Conservation (phyloP, 768 basidiomycete genomes). For the Rhizopogon vinicolor region DNA sequence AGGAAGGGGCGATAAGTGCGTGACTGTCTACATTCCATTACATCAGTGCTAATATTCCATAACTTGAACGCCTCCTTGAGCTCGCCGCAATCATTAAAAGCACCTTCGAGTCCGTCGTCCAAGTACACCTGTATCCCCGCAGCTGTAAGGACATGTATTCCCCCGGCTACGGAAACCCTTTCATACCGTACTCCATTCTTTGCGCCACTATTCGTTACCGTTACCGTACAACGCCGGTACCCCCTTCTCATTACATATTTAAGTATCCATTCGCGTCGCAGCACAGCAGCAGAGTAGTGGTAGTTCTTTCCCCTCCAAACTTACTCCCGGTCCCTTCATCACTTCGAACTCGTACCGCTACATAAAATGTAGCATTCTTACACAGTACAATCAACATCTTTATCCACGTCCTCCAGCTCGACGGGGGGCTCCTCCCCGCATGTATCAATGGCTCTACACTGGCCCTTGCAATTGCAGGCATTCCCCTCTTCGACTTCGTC, state of each 20-base stretch:
- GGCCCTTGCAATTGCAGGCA: conserved; percentile 85
- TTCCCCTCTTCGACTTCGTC: conserved; percentile 87
- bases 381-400: conserved; percentile 95
- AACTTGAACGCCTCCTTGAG: conserved; percentile 75
- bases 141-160: no score
- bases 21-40: neutral
- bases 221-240: no score
- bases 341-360: no score
- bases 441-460: conserved; percentile 79
- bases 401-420: conserved; percentile 89
- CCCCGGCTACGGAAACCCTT: no score
- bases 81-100: conserved; percentile 83
- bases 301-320: no score
- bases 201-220: no score
- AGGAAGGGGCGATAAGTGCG: conserved; percentile 80
- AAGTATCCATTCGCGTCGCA: no score
- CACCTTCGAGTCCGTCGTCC: conserved; percentile 94
- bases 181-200: no score
- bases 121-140: conserved; percentile 87
- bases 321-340: no score
- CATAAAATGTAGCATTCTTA: no score
- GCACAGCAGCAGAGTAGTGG: no score
- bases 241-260: no score
- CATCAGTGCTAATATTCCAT: conserved; percentile 4
- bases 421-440: conserved; percentile 86